A percentile compares a stretch with the other conserved stretches of the same genome.
Conservation (phyloP, 768 basidiomycete species). For the Lactifluus pinguis region DNA sequence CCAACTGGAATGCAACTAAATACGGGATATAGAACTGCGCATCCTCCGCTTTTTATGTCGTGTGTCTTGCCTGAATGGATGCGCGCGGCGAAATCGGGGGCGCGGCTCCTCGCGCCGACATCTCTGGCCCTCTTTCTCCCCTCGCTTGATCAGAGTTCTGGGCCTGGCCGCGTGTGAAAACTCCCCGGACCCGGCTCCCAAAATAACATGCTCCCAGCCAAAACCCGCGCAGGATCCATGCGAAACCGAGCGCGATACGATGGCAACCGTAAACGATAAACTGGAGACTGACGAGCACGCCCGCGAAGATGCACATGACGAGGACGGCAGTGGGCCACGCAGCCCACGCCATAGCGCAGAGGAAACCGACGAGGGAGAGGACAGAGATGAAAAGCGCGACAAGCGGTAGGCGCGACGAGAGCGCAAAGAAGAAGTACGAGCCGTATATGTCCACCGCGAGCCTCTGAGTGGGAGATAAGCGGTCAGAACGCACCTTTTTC, state of each 20-base stretch:
- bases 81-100: not conserved
- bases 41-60: not conserved
- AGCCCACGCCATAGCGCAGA: constrained; percentile 50
- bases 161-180: not conserved
- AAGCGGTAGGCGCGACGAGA: constrained; percentile 55
- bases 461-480: constrained; percentile 23
- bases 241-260: constrained; percentile 1
- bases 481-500: not conserved
- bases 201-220: not conserved
- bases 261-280: constrained; percentile 38
- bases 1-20: not conserved
- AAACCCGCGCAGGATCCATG: constrained; percentile 5
- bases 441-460: constrained; percentile 49
- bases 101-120: not conserved
- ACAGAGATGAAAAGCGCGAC: constrained; percentile 51
- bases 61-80: not conserved
- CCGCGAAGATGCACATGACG: constrained; percentile 47
- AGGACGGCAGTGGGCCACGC: constrained; percentile 58
- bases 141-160: not conserved
- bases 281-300: constrained; percentile 52
- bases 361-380: constrained; percentile 49
- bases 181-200: not conserved
- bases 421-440: constrained; percentile 59
- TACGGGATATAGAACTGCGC: not conserved
- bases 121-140: not conserved